phyloP scores from a whole-genome alignment of 306 rosid species.

The Rosa multiflora region DNA sequence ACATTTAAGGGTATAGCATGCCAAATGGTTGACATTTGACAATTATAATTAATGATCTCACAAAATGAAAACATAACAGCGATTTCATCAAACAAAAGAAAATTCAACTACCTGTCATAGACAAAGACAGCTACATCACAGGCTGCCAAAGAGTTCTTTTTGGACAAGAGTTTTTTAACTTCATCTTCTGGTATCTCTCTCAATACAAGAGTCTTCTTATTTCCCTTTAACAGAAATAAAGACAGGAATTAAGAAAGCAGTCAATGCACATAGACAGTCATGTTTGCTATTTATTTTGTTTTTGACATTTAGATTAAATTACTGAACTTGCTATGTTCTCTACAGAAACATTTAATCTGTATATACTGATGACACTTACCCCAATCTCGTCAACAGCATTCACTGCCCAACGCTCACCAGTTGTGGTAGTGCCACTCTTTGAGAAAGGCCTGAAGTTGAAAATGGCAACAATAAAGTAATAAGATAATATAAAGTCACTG shows the following conservation, averaged over 20 bases:
- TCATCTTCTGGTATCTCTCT: constrained; percentile 85
- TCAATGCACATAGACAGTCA: not conserved
- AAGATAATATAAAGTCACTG: constrained; percentile 25
- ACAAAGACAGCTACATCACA: constrained; percentile 93
- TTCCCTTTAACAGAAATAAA: constrained; percentile 53
- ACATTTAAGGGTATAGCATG: not conserved
- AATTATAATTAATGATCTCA: not conserved
- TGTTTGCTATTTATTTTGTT: not conserved
- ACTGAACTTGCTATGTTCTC: constrained; percentile 9
- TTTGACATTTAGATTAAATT: not conserved
- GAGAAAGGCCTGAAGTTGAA: constrained; percentile 65
- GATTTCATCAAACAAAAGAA: constrained; percentile 1
- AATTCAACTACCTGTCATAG: constrained; percentile 61
- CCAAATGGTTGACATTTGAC: not conserved
- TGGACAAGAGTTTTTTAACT: constrained; percentile 47
- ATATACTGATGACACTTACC: constrained; percentile 50
- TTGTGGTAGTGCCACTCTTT: constrained; percentile 46
- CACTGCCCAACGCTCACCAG: constrained; percentile 62
- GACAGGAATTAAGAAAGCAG: not conserved
- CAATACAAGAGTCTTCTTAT: constrained; percentile 70
- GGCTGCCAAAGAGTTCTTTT: constrained; percentile 69
- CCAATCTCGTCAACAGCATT: constrained; percentile 61
- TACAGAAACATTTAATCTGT: not conserved
- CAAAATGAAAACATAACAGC: not conserved
- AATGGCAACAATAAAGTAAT: constrained; percentile 20